phyloP scores from a whole-genome alignment of 176 grass and related monocot species.

The Aegilops speltoides region DNA sequence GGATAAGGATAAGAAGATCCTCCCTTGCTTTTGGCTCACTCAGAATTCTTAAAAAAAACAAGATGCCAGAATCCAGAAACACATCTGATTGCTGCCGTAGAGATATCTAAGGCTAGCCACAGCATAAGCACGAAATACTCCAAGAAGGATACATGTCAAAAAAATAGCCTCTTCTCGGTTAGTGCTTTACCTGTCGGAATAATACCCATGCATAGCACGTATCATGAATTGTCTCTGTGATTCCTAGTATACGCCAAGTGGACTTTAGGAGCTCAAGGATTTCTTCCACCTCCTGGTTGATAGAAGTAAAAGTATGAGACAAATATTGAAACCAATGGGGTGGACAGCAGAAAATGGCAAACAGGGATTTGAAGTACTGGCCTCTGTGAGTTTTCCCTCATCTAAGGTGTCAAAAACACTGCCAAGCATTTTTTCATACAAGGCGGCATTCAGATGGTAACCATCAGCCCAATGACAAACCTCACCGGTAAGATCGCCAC shows the following conservation, averaged over 20 bases:
- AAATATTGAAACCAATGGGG: conserved; percentile 9
- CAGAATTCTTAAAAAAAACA: background rate
- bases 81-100: background rate
- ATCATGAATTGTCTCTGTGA: conserved; percentile 91
- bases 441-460: conserved; percentile 82
- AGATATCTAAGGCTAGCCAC: conserved; percentile 3
- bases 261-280: conserved; percentile 94
- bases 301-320: conserved; percentile 38
- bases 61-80: background rate
- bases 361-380: conserved; percentile 27
- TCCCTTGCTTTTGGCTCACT: conserved; percentile 27
- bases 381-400: conserved; percentile 96
- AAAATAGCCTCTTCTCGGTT: conserved; percentile 6
- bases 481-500: conserved; percentile 92
- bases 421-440: conserved; percentile 93
- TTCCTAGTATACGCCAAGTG: conserved; percentile 93
- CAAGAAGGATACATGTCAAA: background rate
- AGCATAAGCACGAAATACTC: conserved; percentile 10
- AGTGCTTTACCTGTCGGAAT: conserved; percentile 85
- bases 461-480: conserved; percentile 99
- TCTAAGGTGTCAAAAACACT: conserved; percentile 95
- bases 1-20: background rate
- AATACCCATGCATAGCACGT: conserved; percentile 99
- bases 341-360: conserved; percentile 13
- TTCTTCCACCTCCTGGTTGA: conserved; percentile 89